Conservation (phyloP, 129 eudicot species). For the Tagetes erecta region DNA sequence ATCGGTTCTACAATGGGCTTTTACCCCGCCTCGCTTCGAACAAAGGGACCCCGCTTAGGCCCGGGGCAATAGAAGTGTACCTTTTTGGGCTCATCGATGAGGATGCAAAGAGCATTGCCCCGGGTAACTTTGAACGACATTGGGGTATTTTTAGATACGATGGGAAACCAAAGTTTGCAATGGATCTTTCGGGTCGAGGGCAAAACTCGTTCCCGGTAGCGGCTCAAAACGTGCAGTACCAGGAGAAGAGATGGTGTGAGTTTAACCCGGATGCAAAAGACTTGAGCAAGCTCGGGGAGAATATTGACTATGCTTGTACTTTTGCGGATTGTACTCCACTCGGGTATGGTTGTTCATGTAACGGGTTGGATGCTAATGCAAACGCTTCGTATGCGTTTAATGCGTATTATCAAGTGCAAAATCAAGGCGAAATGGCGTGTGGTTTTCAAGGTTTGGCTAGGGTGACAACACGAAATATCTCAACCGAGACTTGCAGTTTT, state of each 20-base stretch:
- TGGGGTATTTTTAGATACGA: conserved; percentile 32
- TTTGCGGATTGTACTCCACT: conserved; percentile 60
- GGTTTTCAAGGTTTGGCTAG: conserved; percentile 53
- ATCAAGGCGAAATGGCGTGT: conserved; percentile 49
- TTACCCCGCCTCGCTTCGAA: conserved; percentile 62
- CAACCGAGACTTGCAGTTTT: conserved; percentile 53
- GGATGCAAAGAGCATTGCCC: conserved; percentile 24
- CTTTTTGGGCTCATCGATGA: conserved; percentile 26
- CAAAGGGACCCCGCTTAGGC: conserved; percentile 40
- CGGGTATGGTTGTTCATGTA: conserved; percentile 62
- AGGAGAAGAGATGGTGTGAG: conserved; percentile 66
- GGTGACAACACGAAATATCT: conserved; percentile 44
- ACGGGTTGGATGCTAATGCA: conserved; percentile 50
- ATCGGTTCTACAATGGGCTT: conserved; percentile 75
- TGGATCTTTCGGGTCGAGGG: conserved; percentile 43
- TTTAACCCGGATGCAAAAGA: conserved; percentile 71
- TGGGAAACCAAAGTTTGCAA: conserved; percentile 28
- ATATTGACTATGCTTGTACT: conserved; percentile 66
- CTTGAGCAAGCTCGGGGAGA: conserved; percentile 53
- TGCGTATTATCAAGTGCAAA: conserved; percentile 51
- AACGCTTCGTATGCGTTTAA: conserved; percentile 72
- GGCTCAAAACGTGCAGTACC: conserved; percentile 71
- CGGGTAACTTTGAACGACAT: conserved; percentile 30
- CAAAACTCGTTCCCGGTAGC: conserved; percentile 49
- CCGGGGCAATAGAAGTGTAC: conserved; percentile 27